Conservation (phyloP, 495 filamentous ascomycete species). For the Neurospora sublineolata region DNA sequence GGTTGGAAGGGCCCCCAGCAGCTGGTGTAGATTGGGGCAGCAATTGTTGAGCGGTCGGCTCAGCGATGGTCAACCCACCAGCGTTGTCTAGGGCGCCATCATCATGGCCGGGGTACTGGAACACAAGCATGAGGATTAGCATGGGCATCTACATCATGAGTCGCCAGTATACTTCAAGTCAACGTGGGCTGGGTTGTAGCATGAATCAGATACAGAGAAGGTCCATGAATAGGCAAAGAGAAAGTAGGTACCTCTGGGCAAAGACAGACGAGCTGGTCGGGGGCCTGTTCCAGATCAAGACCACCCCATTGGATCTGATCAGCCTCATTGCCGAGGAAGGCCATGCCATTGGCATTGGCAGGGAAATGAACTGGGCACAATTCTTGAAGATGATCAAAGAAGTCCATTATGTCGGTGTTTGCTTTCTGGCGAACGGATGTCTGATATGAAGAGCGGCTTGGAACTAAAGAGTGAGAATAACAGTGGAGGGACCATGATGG, state of each 20-base stretch:
- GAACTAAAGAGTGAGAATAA: background rate
- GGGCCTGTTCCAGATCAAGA: background rate
- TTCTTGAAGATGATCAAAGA: fast-evolving
- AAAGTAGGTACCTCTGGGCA: background rate
- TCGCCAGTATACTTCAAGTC: background rate
- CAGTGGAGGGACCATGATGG: background rate
- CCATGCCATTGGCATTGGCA: background rate
- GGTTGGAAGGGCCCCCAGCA: fast-evolving
- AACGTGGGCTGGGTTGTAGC: too few species aligned
- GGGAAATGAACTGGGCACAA: background rate
- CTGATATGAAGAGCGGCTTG: fast-evolving
- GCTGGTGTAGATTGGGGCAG: background rate
- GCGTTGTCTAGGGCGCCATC: background rate
- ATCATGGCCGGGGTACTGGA: background rate
- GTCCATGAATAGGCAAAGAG: background rate
- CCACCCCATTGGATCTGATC: fast-evolving
- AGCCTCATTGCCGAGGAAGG: background rate
- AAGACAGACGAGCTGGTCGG: background rate
- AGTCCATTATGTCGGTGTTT: background rate
- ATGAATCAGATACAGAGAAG: background rate
- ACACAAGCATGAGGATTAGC: background rate
- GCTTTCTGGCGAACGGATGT: background rate
- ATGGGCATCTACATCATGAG: too few species aligned
- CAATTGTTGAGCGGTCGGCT: too few species aligned
- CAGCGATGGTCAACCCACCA: background rate